Percentiles rank a stretch among this genome's conserved stretches.
Conservation (phyloP, 192 early-diverging fungal species). For the Podila epicladia region DNA sequence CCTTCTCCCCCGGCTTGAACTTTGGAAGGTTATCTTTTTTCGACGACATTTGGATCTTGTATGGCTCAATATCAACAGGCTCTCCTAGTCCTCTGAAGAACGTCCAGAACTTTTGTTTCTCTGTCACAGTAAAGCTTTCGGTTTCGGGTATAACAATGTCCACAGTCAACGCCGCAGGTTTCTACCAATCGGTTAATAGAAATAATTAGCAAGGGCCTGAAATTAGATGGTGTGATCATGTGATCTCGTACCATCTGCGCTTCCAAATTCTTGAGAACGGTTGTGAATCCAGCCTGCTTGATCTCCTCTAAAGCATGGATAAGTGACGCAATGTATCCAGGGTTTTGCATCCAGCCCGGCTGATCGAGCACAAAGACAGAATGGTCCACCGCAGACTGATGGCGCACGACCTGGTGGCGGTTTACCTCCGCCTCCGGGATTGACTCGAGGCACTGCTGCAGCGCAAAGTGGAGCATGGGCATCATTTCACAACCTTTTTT, state of each 20-base stretch:
- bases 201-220: neutral
- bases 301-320: constrained; percentile 21
- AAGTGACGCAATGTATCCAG: constrained; percentile 16
- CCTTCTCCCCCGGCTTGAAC: constrained; percentile 19
- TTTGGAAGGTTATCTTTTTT: constrained; percentile 3
- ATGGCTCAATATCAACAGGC: constrained; percentile 13
- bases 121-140: neutral
- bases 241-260: constrained; percentile 26
- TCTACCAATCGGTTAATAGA: neutral
- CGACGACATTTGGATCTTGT: constrained; percentile 1
- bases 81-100: constrained; percentile 33
- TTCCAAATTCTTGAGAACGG: constrained; percentile 33
- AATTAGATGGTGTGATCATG: neutral
- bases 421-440: constrained; percentile 29
- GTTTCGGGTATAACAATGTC: constrained; percentile 29
- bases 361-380: constrained; percentile 33
- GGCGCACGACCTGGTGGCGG: constrained; percentile 29
- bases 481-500: constrained; percentile 21
- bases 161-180: constrained; percentile 20
- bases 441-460: constrained; percentile 30
- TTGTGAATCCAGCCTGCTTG: constrained; percentile 22
- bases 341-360: constrained; percentile 24
- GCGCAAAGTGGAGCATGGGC: constrained; percentile 27
- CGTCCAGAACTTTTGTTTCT: constrained; percentile 24
- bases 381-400: constrained; percentile 23